A percentile compares a stretch with the other conserved stretches of the same genome.
These are phyloP conservation scores for Solanum microdontum DNA, from an alignment of 257 asterid genomes.

Conservation along the genomic window DNA sequence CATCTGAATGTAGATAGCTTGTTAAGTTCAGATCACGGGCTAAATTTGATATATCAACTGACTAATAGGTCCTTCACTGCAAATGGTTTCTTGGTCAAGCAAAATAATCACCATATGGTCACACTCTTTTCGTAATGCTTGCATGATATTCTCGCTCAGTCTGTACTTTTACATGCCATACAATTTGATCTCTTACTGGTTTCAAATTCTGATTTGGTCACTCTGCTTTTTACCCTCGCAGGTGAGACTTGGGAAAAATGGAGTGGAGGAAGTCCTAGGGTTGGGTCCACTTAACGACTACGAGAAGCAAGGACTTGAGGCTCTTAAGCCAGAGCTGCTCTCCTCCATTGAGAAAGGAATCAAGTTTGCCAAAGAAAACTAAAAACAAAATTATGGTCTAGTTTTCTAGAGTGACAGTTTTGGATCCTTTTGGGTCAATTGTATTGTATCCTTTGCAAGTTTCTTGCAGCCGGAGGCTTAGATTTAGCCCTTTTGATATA, in stretches of 20 bases:
- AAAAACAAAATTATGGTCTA: background rate
- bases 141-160: too few relatives aligned
- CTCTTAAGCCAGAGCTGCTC: slow-evolving; percentile 50
- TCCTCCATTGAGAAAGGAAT: slow-evolving; percentile 72
- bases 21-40: background rate
- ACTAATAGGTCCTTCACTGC: background rate
- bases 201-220: background rate
- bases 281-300: slow-evolving; percentile 47
- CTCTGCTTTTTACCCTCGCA: slow-evolving; percentile 2
- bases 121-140: background rate
- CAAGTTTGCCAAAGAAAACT: slow-evolving; percentile 38
- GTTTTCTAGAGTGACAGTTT: slow-evolving; percentile 12
- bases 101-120: background rate
- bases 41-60: background rate
- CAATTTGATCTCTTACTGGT: background rate
- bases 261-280: slow-evolving; percentile 70
- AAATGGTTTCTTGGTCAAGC: too few relatives aligned
- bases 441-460: background rate
- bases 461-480: background rate
- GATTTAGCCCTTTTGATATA: background rate
- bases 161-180: background rate
- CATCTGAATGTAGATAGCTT: background rate
- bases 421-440: background rate
- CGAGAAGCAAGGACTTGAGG: slow-evolving; percentile 69
- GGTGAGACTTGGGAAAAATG: slow-evolving; percentile 78